Conservation (phyloP, 2,329 filamentous ascomycete genomes). For the Chalara sp. region DNA sequence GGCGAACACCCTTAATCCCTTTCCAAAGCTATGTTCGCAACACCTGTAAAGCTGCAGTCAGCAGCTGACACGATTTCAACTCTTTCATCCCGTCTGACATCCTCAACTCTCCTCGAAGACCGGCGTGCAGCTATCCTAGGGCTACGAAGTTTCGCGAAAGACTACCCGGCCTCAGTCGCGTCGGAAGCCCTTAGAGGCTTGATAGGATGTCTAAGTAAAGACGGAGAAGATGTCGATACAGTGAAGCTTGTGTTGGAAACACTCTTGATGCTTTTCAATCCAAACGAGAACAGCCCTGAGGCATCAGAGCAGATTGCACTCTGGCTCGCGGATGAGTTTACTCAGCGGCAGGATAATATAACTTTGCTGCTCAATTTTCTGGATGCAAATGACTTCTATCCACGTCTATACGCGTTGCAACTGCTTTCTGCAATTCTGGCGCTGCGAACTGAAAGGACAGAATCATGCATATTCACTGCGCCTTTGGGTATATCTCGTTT, state of each 20-base stretch:
- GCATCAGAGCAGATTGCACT: constrained; percentile 92
- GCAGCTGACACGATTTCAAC: constrained; percentile 91
- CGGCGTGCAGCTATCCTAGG: constrained; percentile 88
- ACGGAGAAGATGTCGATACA: constrained; percentile 92
- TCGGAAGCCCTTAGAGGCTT: constrained; percentile 86
- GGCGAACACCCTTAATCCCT: no score
- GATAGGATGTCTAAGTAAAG: constrained; percentile 77
- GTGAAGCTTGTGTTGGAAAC: constrained; percentile 94
- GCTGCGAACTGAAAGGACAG: constrained; percentile 82
- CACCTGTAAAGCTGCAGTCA: constrained; percentile 83
- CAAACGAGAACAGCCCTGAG: constrained; percentile 70
- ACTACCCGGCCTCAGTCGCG: constrained; percentile 91
- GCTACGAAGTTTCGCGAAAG: constrained; percentile 90
- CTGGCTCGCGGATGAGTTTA: constrained; percentile 97
- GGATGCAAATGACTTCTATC: constrained; percentile 82
- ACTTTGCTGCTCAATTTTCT: constrained; percentile 84
- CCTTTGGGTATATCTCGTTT: constrained; percentile 83
- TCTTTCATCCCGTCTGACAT: constrained; percentile 78
- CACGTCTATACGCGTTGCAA: constrained; percentile 84
- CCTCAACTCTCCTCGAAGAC: constrained; percentile 88
- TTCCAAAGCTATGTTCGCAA: constrained; percentile 50
- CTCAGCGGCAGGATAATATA: constrained; percentile 94
- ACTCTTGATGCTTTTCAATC: constrained; percentile 81
- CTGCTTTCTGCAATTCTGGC: constrained; percentile 79
- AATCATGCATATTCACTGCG: constrained; percentile 88